A percentile compares a stretch with the other conserved stretches of the same genome.
Conservation (phyloP, 2,329 filamentous ascomycete genomes). For the Colletotrichum agaves region DNA sequence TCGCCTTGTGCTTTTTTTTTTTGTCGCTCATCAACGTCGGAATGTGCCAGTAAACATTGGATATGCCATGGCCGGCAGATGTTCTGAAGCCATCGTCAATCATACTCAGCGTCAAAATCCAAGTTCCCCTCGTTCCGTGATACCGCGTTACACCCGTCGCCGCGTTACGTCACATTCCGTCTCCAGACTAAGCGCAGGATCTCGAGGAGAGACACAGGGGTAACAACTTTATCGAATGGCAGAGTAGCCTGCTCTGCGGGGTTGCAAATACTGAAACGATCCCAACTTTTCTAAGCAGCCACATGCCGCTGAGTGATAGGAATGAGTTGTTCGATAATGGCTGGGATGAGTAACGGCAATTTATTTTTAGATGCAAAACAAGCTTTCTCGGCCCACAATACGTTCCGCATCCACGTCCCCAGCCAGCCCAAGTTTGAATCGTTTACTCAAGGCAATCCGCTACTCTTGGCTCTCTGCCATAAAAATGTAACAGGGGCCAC, state of each 20-base stretch:
- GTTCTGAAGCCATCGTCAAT: neutral
- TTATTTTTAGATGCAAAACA: constrained; percentile 25
- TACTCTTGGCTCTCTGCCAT: neutral
- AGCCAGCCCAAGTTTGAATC: constrained; percentile 19
- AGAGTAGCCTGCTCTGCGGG: neutral
- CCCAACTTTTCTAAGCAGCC: neutral
- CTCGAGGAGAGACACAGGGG: neutral
- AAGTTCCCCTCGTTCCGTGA: neutral
- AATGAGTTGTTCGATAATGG: neutral
- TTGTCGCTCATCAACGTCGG: neutral
- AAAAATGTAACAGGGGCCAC: neutral
- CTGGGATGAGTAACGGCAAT: constrained; percentile 18
- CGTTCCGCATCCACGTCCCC: neutral
- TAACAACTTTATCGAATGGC: neutral
- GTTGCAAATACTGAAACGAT: neutral
- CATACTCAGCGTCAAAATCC: neutral
- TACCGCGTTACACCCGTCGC: constrained; percentile 10
- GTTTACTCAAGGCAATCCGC: neutral
- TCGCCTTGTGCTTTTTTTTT: neutral
- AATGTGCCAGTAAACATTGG: neutral
- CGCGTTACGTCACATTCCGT: constrained; percentile 4
- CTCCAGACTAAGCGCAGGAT: neutral
- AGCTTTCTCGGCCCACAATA: constrained; percentile 17
- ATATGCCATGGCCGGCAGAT: neutral
- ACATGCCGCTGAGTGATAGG: neutral